A percentile compares a stretch with the other conserved stretches of the same genome.
Conservation (phyloP, 805 yeast genomes). For the Starmerella roubikii region DNA sequence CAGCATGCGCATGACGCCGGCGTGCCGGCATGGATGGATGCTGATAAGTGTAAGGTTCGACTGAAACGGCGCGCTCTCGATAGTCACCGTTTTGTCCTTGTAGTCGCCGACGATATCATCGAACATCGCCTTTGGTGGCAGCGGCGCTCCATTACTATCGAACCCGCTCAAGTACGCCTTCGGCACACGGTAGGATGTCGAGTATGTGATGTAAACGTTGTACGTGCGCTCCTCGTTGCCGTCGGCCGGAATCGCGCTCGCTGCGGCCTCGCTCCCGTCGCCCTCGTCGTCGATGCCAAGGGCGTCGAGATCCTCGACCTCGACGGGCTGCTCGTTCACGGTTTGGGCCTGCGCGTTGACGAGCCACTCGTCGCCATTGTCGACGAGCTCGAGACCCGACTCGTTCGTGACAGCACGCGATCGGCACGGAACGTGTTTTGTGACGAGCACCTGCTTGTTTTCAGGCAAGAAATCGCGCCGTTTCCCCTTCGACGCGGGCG, state of each 20-base stretch:
- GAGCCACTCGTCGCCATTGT: conserved; percentile 30
- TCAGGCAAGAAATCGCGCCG: conserved; percentile 62
- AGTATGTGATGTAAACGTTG: conserved; percentile 81
- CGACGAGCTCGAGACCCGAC: conserved; percentile 22
- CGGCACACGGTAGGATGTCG: conserved; percentile 92
- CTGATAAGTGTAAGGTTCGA: conserved; percentile 63
- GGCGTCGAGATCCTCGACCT: conserved; percentile 26
- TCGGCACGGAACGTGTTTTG: conserved; percentile 78
- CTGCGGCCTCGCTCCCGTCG: conserved; percentile 29
- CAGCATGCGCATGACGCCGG: conserved; percentile 82
- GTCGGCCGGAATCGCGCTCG: conserved; percentile 1
- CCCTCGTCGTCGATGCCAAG: conserved; percentile 24
- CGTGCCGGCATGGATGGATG: conserved; percentile 93
- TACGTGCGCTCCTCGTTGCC: conserved; percentile 35
- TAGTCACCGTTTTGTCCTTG: conserved; percentile 90
- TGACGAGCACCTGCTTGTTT: conserved; percentile 77
- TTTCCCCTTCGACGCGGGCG: conserved; percentile 39
- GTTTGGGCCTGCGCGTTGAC: conserved; percentile 5
- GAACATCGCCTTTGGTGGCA: conserved; percentile 81
- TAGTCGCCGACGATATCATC: conserved; percentile 88
- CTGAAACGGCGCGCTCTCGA: conserved; percentile 79
- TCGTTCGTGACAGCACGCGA: conserved; percentile 40
- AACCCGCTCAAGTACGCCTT: conserved; percentile 86
- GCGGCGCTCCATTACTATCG: conserved; percentile 68
- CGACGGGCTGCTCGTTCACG: conserved; percentile 19